Evolutionary conservation across 2,329 filamentous ascomycete species (phyloP), one percentile per base, ranked within the genome.

Genomic region (Aspergillus tamarii): DNA sequence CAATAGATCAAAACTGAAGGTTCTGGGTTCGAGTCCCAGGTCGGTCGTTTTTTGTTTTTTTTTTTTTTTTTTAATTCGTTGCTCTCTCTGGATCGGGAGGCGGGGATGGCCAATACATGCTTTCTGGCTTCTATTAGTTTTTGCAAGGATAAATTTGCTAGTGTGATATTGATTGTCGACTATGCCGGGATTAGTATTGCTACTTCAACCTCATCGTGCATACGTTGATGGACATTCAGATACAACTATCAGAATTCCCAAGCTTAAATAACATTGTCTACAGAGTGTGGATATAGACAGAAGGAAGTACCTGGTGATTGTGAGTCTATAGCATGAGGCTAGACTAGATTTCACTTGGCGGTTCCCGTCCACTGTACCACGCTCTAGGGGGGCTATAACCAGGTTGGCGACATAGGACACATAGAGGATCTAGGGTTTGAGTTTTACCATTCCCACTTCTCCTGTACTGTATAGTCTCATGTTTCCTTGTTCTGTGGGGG

Each of bases 21-120:
- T 30, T 52, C 48, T 52, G 48, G 48, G 48, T 52, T 52, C 48
- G 48, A 52, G 48, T 52, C 48, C 48, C 48, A 52, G 48, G 48
- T 52, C 48, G 48, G n/a, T 52, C 48, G 48, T 30, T 32, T 32
- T 50, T 59, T 54, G 48, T 55, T 41, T 50, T 59, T 54, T 52
- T 55, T 41, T 3, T 19, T 19, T 41, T 36, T 1, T 11, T 36
- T 36, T 36, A 0, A n/a, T n/a, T n/a, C n/a, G 34, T 26, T 5
- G 26, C 34, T 36, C 34, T 36, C 12, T 36, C 14, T 16, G 3
- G 34, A 1, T 36, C 4, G 34, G 4, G 34, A 36, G 12, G 11
- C 14, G 34, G 34, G 14, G 34, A 14, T 36, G 12, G 14, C 10
- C 9, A 36, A 16, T 36, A 16, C 3, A 36, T 4, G 26, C 11